phyloP scores from a whole-genome alignment of 192 early-diverging fungal genomes.

The Podila epicladia region DNA sequence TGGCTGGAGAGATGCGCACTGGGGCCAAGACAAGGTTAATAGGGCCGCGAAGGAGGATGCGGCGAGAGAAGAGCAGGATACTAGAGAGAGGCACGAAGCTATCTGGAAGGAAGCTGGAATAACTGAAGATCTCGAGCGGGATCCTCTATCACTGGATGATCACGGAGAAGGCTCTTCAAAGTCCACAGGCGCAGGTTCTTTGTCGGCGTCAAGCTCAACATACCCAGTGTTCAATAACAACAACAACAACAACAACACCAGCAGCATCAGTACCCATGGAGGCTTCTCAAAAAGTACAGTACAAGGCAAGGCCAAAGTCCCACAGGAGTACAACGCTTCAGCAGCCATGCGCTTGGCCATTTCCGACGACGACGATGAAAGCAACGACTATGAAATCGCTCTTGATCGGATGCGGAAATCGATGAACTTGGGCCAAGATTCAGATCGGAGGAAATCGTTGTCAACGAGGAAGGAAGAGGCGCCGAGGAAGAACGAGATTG shows the following conservation, averaged over 20 bases:
- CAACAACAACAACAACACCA: too few species aligned
- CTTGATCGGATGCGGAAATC: conserved; percentile 30
- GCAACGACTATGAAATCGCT: conserved; percentile 13
- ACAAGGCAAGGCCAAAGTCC: not conserved
- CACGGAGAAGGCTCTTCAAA: not conserved
- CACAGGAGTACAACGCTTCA: conserved; percentile 7
- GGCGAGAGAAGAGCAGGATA: conserved; percentile 5
- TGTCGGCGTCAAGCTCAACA: too few species aligned
- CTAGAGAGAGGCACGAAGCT: conserved; percentile 2
- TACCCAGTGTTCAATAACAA: too few species aligned
- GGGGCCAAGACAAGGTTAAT: conserved; percentile 7
- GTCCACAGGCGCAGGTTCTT: not conserved
- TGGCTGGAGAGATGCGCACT: conserved; percentile 46
- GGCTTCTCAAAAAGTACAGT: too few species aligned
- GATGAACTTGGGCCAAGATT: conserved; percentile 13
- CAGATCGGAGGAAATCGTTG: not conserved
- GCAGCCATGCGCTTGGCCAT: conserved; percentile 25
- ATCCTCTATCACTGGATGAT: not conserved
- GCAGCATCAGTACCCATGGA: too few species aligned
- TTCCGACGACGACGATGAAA: conserved; percentile 37
- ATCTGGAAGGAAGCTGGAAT: conserved; percentile 15
- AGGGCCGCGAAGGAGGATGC: conserved; percentile 2
- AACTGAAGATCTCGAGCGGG: not conserved
- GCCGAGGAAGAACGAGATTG: conserved; percentile 11
- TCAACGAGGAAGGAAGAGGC: not conserved